Conservation (phyloP, 2,329 filamentous ascomycete species). For the Trichoderma guizhouense region DNA sequence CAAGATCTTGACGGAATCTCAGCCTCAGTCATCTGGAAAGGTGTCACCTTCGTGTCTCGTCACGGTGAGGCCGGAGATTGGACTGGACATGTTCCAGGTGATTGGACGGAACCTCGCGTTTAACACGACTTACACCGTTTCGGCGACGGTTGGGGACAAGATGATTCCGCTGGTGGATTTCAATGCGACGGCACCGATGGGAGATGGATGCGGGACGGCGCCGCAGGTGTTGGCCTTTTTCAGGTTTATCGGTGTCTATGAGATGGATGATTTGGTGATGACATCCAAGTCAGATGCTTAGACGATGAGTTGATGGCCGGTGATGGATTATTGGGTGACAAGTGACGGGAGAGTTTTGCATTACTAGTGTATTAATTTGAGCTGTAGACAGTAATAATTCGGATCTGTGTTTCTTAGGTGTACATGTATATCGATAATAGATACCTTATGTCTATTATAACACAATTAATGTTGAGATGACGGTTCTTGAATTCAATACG, state of each 20-base stretch:
- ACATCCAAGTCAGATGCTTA: not conserved
- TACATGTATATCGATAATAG: not conserved
- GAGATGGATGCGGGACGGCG: conserved; percentile 17
- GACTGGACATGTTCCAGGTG: conserved; percentile 21
- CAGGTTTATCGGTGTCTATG: conserved; percentile 18
- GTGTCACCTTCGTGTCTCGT: conserved; percentile 9
- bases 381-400: not conserved
- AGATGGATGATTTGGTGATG: conserved; percentile 11
- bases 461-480: not conserved
- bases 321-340: not conserved
- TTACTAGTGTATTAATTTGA: not conserved
- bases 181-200: conserved; percentile 7
- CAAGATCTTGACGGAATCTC: conserved; percentile 2
- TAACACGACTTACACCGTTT: conserved; percentile 20
- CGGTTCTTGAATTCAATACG: no score
- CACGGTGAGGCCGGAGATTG: conserved; percentile 18
- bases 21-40: not conserved
- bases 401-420: not conserved
- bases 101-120: conserved; percentile 17
- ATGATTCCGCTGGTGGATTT: conserved; percentile 19
- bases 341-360: not conserved
- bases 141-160: not conserved
- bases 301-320: not conserved
- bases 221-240: conserved; percentile 19
- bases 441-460: not conserved